phyloP scores from a whole-genome alignment of 106 monocot genomes.

The Apostasia shenzhenica region DNA sequence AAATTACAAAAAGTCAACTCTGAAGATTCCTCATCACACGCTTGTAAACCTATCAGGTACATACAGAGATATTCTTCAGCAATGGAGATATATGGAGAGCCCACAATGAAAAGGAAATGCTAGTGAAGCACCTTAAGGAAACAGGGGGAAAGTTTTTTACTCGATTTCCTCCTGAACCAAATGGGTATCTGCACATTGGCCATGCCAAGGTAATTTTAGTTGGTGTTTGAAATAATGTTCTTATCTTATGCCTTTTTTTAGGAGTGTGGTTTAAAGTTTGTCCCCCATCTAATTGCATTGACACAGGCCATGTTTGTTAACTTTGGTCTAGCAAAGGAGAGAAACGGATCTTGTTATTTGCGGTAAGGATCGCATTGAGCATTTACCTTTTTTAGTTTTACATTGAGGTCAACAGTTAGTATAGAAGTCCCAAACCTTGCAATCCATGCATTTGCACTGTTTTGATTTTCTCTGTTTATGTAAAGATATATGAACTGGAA shows the following conservation, averaged over 20 bases:
- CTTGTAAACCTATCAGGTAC: slow-evolving; percentile 49
- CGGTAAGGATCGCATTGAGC: slow-evolving; percentile 35
- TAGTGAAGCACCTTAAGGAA: slow-evolving; percentile 65
- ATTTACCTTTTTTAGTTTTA: neutral
- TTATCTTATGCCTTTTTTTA: neutral
- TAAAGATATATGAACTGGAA: too few species aligned
- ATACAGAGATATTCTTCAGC: slow-evolving; percentile 94
- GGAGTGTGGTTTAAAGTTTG: neutral
- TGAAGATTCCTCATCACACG: neutral
- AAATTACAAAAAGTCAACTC: neutral
- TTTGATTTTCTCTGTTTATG: too few species aligned
- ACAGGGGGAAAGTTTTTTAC: slow-evolving; percentile 84
- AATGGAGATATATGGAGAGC: slow-evolving; percentile 75
- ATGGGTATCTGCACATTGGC: slow-evolving; percentile 96
- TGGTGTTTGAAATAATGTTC: neutral
- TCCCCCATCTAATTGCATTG: slow-evolving; percentile 13
- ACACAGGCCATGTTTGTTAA: slow-evolving; percentile 88
- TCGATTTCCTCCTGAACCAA: slow-evolving; percentile 97
- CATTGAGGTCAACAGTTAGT: neutral
- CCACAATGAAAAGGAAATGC: slow-evolving; percentile 74
- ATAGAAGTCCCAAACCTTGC: neutral
- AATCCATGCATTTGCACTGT: neutral
- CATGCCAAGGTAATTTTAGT: slow-evolving; percentile 79
- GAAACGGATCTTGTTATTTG: slow-evolving; percentile 74
- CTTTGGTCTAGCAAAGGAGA: slow-evolving; percentile 87